phyloP scores from a whole-genome alignment of 352 stramenopile species.

The Plasmopara muralis region DNA sequence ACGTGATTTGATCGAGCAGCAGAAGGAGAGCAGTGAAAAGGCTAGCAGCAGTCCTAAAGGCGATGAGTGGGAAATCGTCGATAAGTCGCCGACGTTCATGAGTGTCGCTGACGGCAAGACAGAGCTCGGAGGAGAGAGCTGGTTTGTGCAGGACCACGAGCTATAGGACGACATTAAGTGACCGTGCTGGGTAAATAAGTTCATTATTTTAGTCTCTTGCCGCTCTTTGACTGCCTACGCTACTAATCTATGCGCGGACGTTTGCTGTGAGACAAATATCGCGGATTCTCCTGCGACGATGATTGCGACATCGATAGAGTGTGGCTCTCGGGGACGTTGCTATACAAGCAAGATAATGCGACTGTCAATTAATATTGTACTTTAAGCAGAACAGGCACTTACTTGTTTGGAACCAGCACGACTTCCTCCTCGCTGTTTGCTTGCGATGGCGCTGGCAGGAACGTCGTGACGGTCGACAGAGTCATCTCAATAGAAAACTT shows the following conservation, averaged over 20 bases:
- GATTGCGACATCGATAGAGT: slow-evolving; percentile 25
- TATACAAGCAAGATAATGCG: slow-evolving; percentile 2
- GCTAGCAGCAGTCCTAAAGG: slow-evolving; percentile 43
- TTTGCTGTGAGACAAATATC: slow-evolving; percentile 62
- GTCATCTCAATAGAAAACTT: slow-evolving; percentile 74
- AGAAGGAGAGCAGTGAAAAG: slow-evolving; percentile 27
- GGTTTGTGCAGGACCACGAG: slow-evolving; percentile 41
- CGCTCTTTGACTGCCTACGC: background rate
- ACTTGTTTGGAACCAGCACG: slow-evolving; percentile 17
- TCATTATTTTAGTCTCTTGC: slow-evolving; percentile 21
- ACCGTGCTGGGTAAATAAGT: slow-evolving; percentile 25
- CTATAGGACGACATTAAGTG: slow-evolving; percentile 11
- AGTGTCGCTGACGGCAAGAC: slow-evolving; percentile 34
- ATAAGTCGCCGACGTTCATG: slow-evolving; percentile 75
- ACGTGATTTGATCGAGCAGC: slow-evolving; percentile 16
- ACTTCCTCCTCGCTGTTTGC: slow-evolving; percentile 37
- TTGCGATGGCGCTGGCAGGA: slow-evolving; percentile 62
- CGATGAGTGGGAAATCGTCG: slow-evolving; percentile 70
- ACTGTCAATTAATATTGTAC: background rate
- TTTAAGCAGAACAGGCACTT: slow-evolving; percentile 2
- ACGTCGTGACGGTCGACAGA: slow-evolving; percentile 78
- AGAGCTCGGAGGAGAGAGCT: slow-evolving; percentile 46
- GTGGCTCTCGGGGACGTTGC: slow-evolving; percentile 9
- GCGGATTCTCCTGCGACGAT: slow-evolving; percentile 43
- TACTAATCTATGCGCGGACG: slow-evolving; percentile 33